Conservation (phyloP, 805 yeast genomes). For the Pachysolen tannophilus region DNA sequence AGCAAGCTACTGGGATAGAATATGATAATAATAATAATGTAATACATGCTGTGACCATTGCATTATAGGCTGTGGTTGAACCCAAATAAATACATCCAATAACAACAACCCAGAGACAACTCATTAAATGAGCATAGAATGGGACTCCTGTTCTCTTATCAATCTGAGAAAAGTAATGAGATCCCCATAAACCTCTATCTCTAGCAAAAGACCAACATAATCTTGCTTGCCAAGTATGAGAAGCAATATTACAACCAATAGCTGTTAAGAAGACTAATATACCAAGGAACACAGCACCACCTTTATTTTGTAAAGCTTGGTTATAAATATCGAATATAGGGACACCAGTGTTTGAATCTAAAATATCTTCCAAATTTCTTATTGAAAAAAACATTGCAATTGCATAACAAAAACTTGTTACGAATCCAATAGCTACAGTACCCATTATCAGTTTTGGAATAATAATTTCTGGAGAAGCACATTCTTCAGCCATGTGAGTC, state of each 20-base stretch:
- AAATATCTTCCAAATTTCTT: constrained; percentile 39
- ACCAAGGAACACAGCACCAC: constrained; percentile 48
- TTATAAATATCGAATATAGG: constrained; percentile 58
- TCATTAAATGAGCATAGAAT: constrained; percentile 48
- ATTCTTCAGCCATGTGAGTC: constrained; percentile 66
- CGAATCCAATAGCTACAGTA: constrained; percentile 57
- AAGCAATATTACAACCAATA: constrained; percentile 49
- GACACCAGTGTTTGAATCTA: constrained; percentile 44
- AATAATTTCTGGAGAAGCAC: constrained; percentile 44
- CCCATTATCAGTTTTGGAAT: constrained; percentile 57
- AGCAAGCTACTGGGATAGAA: constrained; percentile 43
- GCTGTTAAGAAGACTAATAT: constrained; percentile 44
- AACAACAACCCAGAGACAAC: constrained; percentile 42
- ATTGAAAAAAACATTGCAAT: constrained; percentile 55
- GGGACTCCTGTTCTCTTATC: constrained; percentile 45
- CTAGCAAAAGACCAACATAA: constrained; percentile 62
- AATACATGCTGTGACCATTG: constrained; percentile 55
- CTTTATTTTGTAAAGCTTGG: constrained; percentile 45
- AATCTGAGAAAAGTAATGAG: constrained; percentile 41
- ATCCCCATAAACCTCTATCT: constrained; percentile 54
- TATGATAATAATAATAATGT: constrained; percentile 52
- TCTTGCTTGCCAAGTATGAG: constrained; percentile 64
- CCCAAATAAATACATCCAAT: constrained; percentile 59
- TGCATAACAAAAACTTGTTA: constrained; percentile 46
- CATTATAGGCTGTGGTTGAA: constrained; percentile 59